Base-by-base conservation (phyloP, 2,329 filamentous ascomycete genomes). In the Sporothrix schenckii region DNA sequence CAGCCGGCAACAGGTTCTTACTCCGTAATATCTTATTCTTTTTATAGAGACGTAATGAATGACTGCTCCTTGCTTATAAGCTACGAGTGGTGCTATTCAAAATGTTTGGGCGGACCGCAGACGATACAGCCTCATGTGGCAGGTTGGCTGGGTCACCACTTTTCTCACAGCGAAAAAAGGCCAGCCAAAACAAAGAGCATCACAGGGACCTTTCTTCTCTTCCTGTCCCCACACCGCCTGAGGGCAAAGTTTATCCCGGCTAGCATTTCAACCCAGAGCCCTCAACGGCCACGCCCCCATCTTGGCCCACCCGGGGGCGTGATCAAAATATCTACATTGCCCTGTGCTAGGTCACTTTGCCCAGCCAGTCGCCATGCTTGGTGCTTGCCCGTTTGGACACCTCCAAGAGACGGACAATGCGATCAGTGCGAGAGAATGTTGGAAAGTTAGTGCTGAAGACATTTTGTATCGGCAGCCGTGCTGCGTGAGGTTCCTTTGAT, bases 241-340 rank as follows among this genome's bases (percentile, higher is more conserved):
- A 72, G 70, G 72, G 72, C 58, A 63, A 74, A 72, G 56, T 68
- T 70, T 74, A 24, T 72, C 61, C 72, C 72, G 72, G 54, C 30
- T 34, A 54, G 30, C 60, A 68, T 58, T 14, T 10, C 30, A 34
- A 68, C 16, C 5, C 34, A 34, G 27, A 34, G 6, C 34, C 34
- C 34, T 34, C 34, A 34, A 34, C 34, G 34, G 34, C 34, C 34
- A 34, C 4, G 5, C 34, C 34, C 34, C 6, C 34, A 34, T 34
- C 34, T 34, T 34, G 5, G 34, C 34, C 34, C 34, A 6, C 39
- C 60, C 60, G 41, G 21, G 21, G 13, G 24, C 1, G 58, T n/a
- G 47, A 19, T 61, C 58, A 63, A 44, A 16, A 11, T 24, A 27
- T 63, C 16, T 27, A 47, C 13, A 27, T 44, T 16, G 5, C 21